Evolutionary conservation across 2,329 filamentous ascomycete species (phyloP), one percentile per base, ranked within the genome.

Genomic region (Exophiala calicioides): DNA sequence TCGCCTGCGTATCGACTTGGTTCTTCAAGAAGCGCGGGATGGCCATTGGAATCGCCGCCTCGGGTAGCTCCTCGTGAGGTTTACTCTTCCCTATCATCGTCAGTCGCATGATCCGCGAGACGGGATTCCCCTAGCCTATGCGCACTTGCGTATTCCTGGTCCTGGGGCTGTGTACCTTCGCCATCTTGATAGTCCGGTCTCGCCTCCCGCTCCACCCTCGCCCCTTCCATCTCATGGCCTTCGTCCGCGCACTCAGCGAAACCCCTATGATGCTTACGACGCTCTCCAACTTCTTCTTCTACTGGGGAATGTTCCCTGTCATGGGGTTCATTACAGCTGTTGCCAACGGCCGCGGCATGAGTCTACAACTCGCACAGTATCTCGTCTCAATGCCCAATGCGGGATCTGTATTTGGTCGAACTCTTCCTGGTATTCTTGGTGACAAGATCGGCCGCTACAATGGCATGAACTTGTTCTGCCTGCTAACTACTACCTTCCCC

Each of bases 41-140:
- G 24, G 79, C 78, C 6, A 71, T 78, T 9, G 79, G 78, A 6
- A 66, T 81, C 54, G 69, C 74, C 55, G 73, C 75, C 2, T 70
- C 75, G 2, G 79, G 79, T 4, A 77, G 75, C 0, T 77, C 74
- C 3, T 54, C 81, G 4, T 79, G 79, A 2, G 79, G 79, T 7
- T 76, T 84, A 12, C 73, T 83, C 26, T 75, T 82, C 37, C 81
- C 81, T 0, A 81, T 84, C 57, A 80, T 84, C 74, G 72, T 82
- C 9, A 65, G 72, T 1, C 72, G 73, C 24, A 63, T 84, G 16
- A 76, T 84, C 34, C 68, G 68, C 0, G 24, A 69, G 36, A 67
- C 81, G 40, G 76, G 79, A 24, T 78, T 80, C 57, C 61, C 68
- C 29, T 84, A 78, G 81, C 65, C 77, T 0, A 79, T 83, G 69